phyloP scores from a whole-genome alignment of 1,284 basidiomycete genomes.

The Cyathus pygmaeus region DNA sequence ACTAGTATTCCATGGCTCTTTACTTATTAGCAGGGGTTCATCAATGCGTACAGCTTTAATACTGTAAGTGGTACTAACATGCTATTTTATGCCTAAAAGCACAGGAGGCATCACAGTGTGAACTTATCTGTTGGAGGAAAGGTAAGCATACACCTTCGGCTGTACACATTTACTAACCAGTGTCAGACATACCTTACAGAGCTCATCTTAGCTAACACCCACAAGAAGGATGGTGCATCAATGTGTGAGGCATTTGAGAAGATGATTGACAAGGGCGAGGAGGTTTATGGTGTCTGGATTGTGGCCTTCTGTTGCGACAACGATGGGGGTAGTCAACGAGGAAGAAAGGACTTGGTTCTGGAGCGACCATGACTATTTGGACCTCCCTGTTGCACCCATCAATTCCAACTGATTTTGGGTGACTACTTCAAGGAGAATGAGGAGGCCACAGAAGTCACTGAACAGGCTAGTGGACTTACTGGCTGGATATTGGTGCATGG shows the following conservation, averaged over 20 bases:
- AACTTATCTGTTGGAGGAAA: too few relatives aligned
- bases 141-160: too few relatives aligned
- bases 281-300: slow-evolving; percentile 17
- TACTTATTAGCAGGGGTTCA: too few relatives aligned
- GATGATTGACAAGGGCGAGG: slow-evolving; percentile 32
- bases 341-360: slow-evolving; percentile 21
- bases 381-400: too few relatives aligned
- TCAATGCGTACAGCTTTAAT: too few relatives aligned
- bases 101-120: too few relatives aligned
- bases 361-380: background rate
- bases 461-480: slow-evolving; percentile 26
- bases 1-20: too few relatives aligned
- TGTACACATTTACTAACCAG: too few relatives aligned
- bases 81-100: too few relatives aligned
- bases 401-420: slow-evolving; percentile 33
- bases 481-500: slow-evolving; percentile 31
- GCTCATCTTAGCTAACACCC: slow-evolving; percentile 21
- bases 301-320: slow-evolving; percentile 31
- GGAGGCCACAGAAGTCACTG: slow-evolving; percentile 20
- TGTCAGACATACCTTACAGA: slow-evolving; percentile 31
- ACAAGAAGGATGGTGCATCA: slow-evolving; percentile 27
- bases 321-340: slow-evolving; percentile 31
- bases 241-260: slow-evolving; percentile 17
- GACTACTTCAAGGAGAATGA: slow-evolving; percentile 32
- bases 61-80: too few relatives aligned